Evolutionary conservation across 176 grass and related monocot genomes (phyloP), one percentile per base, ranked within the genome.

Genomic region (Carex myosuroides): DNA sequence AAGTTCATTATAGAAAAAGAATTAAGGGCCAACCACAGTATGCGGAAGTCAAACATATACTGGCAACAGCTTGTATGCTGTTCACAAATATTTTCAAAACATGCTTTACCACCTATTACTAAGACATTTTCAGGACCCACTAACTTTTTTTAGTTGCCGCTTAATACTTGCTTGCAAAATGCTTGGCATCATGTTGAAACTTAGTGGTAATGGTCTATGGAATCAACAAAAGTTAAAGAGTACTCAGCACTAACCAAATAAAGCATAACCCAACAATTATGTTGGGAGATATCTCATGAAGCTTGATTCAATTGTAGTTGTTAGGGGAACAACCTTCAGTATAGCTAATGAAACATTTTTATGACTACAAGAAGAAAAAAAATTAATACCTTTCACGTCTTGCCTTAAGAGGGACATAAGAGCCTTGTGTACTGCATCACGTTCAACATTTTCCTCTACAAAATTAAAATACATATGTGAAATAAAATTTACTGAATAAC

Each of bases 361-460:
- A 81, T 68, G 13, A 39, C 65, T 65, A 85, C 68, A 32, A 87
- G 17, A 3, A 1, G 69, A 85, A 11, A 83, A 66, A 80, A 84
- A 84, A 33, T 16, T 17, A 83, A 17, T 89, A 99, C 97, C 94
- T 92, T 99, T 96, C 85, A 93, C 90, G 84, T 99, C 97, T 77
- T 99, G 93, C 20, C 97, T 89, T 88, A 99, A 85, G 83, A 99
- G 91, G 20, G 93, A 93, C 91, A 99, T 90, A 74, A 99, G 79
- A 33, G 97, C 93, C 87, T 99, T 99, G 83, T 99, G 91, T 85
- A 94, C 97, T 42, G 97, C 97, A 96, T 99, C 97, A 79, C 97
- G 89, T 88, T 99, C 97, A 76, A 99, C 91, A 89, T 94, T 99
- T 92, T 99, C 97, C 87, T 94, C 97, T 99, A 63, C 56, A 64